Evolutionary conservation across 1,284 basidiomycete species (phyloP).

Genomic region (Abortiporus biennis): DNA sequence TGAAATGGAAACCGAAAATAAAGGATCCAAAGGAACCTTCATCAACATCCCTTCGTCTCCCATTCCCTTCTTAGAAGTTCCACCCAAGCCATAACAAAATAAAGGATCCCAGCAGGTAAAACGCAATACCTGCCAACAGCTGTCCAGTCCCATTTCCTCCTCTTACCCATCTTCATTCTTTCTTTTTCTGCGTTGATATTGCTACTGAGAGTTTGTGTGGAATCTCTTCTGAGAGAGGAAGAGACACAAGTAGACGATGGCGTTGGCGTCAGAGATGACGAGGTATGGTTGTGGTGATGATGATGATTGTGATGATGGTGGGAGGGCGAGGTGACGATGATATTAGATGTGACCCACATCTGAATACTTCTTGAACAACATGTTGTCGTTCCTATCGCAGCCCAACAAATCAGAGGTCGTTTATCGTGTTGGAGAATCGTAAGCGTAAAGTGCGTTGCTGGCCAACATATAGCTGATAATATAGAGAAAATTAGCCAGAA

Average conservation of each 20-base stretch:
- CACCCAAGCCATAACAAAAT: constrained; percentile 78
- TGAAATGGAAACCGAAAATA: too few relatives aligned
- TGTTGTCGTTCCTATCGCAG: constrained; percentile 77
- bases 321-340: constrained; percentile 25
- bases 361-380: constrained; percentile 67
- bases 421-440: constrained; percentile 52
- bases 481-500: not conserved
- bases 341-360: constrained; percentile 83
- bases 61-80: constrained; percentile 38
- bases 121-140: constrained; percentile 61
- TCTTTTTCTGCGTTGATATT: constrained; percentile 34
- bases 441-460: constrained; percentile 75
- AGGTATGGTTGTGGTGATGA: constrained; percentile 3
- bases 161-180: constrained; percentile 42
- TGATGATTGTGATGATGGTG: constrained; percentile 7
- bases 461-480: constrained; percentile 74
- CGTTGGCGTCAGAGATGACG: constrained; percentile 1
- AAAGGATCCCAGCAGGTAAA: constrained; percentile 63
- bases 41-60: constrained; percentile 24
- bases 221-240: too few relatives aligned
- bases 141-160: constrained; percentile 67
- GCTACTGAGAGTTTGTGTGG: too few relatives aligned
- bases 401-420: constrained; percentile 74
- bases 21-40: not conserved
- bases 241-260: too few relatives aligned